Evolutionary conservation across 2,329 filamentous ascomycete genomes (phyloP), one percentile per base, ranked within the genome.

Genomic region (Clonostachys rhizophaga): DNA sequence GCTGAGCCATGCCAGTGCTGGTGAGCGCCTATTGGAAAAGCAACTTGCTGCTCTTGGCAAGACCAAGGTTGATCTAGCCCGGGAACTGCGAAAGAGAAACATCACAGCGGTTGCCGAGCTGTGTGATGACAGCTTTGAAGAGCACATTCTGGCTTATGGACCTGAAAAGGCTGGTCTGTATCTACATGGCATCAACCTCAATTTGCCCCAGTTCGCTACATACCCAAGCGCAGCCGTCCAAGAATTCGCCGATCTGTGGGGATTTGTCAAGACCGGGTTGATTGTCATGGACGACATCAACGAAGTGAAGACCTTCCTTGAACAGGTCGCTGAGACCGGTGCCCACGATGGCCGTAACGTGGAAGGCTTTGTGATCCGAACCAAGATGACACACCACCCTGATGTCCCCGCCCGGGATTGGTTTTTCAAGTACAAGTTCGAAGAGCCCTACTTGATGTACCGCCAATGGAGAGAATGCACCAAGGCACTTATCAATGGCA

Each of bases 381-480:
- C 94, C 78, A 89, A 83, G 70, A 83, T 74, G 73, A 71, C 76
- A 14, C 60, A 67, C n/a, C 67, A 82, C 30, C 71, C 72, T 1
- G 69, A 67, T 2, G 62, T 64, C 13, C 78, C 80, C 1, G 94
- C 84, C 63, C 71, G 80, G n/a, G 91, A 99, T 64, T 99, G 94
- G 94, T 99, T 99, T 69, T 99, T 99, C 84, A 99, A 99, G 69
- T 99, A 91, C 80, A 99, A 99, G 71, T 99, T 99, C 50, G 94
- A 99, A 61, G 94, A 99, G 69, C 94, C 94, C 1, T 99, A 99
- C 63, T 73, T 99, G 50, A 95, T 99, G 90, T 99, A 97, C 69
- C 84, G 94, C 20, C 94, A 99, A 70, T 99, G 94, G 94, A 85
- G 94, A 52, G 94, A 99, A 70, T 95, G 89, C 63, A 99, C 94